Percentiles rank a stretch among this genome's conserved stretches.
Evolutionary conservation across 768 basidiomycete genomes (phyloP).

Genomic region (Terana coerulea): DNA sequence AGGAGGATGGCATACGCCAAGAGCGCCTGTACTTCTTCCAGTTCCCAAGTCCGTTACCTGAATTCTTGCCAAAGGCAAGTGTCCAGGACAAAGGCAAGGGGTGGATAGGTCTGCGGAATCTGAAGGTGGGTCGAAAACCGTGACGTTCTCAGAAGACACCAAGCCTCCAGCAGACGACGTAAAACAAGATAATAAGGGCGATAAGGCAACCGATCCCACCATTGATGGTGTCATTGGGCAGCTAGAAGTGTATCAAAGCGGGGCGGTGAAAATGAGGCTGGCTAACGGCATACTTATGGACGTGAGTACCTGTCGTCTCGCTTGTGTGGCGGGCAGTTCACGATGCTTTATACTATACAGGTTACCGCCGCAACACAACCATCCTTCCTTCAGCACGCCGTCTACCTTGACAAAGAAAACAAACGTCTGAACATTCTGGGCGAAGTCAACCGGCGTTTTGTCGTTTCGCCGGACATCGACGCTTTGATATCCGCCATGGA

Average conservation of each 20-base stretch:
- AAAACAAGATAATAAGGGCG: constrained; percentile 22
- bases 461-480: constrained; percentile 82
- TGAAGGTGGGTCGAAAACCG: constrained; percentile 39
- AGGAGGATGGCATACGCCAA: constrained; percentile 52
- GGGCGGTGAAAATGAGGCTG: constrained; percentile 82
- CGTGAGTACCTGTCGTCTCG: constrained; percentile 40
- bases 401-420: constrained; percentile 57
- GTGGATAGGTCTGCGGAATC: constrained; percentile 21
- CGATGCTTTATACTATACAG: constrained; percentile 36
- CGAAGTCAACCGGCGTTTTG: constrained; percentile 82
- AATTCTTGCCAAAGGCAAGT: constrained; percentile 45
- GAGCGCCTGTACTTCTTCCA: constrained; percentile 86
- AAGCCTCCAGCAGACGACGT: constrained; percentile 41
- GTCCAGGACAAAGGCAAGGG: constrained; percentile 32
- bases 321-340: neutral
- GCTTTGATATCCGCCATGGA: constrained; percentile 66
- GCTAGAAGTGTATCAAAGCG: constrained; percentile 82
- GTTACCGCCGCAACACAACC: constrained; percentile 80
- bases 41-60: constrained; percentile 83
- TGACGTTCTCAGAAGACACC: constrained; percentile 62
- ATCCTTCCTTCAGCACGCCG: constrained; percentile 86
- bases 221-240: constrained; percentile 81
- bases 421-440: constrained; percentile 72
- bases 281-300: constrained; percentile 79
- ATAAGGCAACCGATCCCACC: constrained; percentile 22